These are phyloP conservation scores for Coniochaeta sp. DNA, from an alignment of 2,329 filamentous ascomycete species.

Conservation along the genomic window DNA sequence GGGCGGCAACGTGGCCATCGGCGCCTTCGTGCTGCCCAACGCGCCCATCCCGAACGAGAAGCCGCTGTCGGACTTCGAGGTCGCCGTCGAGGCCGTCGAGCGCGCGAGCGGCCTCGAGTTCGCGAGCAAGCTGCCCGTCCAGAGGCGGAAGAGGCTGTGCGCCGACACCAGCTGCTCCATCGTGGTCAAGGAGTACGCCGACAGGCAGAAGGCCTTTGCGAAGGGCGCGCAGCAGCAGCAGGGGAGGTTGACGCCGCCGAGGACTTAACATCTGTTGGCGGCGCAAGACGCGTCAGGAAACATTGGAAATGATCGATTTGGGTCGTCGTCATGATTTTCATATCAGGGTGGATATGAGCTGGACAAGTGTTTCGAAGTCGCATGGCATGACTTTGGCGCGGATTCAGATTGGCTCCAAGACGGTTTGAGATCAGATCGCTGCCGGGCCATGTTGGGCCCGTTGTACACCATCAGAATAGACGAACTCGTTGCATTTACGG, in stretches of 20 bases:
- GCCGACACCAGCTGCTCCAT: constrained; percentile 79
- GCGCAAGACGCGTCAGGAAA: background rate
- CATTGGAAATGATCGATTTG: background rate
- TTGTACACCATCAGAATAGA: background rate
- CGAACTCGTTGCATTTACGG: background rate
- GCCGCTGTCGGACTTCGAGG: constrained; percentile 85
- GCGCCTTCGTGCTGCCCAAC: constrained; percentile 93
- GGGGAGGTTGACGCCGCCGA: background rate
- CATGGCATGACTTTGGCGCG: background rate
- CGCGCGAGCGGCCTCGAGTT: constrained; percentile 89
- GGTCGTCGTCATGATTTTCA: background rate
- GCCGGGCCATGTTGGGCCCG: background rate
- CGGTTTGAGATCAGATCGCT: background rate
- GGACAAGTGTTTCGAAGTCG: background rate
- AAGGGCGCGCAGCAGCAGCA: constrained; percentile 20
- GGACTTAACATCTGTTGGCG: background rate
- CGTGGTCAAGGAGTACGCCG: constrained; percentile 70
- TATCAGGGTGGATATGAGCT: background rate
- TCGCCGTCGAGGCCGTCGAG: constrained; percentile 88
- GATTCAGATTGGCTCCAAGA: background rate
- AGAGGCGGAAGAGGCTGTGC: constrained; percentile 73
- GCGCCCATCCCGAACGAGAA: constrained; percentile 81
- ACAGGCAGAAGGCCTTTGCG: constrained; percentile 51
- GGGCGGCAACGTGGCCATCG: constrained; percentile 74
- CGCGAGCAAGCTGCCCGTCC: constrained; percentile 65